Evolutionary conservation across 1,284 basidiomycete species (phyloP), one percentile per base, ranked within the genome.

Genomic region (Rhizoctonia solani): DNA sequence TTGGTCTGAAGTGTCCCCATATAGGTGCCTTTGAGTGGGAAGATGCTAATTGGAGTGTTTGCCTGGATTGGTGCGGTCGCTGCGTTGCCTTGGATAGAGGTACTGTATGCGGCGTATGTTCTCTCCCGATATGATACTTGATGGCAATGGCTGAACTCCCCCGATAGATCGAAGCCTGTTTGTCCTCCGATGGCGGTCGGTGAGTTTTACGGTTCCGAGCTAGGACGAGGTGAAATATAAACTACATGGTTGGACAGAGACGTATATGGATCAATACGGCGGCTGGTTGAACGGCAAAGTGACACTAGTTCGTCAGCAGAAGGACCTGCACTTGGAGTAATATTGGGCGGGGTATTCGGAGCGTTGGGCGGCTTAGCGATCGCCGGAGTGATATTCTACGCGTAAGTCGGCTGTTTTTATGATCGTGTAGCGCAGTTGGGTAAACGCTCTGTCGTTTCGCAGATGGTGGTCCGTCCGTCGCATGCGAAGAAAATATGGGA

Each of bases 391-490:
- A 53, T 65, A 23, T 65, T 65, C 37, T 65, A 65, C 34, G 59
- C 59, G 59, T 65, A 32, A 53, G 59, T 65, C 19, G 14, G n/a
- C 16, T 21, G 25, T n/a, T 50, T 21, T 13, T 16, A 4, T 16
- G 14, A 19, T 32, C 14, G 30, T 25, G 14, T 25, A 19, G 25
- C 19, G 14, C 25, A 16, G n/a, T 21, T 11, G 16, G 25, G 9
- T 2, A 34, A 34, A 44, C 19, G n/a, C 41, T 44, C 14, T 4
- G 14, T 16, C 5, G 5, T 16, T 41, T 34, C 32, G 21, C n/a
- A 63, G 59, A 8, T 53, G 59, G 59, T 65, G 59, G 59, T 41
- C 59, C 6, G 53, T 65, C 39, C n/a, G 39, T n/a, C 19, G 47
- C 9, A 49, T 65, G 2, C 25, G n/a, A n/a, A n/a, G n/a, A 53